Base-by-base conservation (phyloP, 1,284 basidiomycete genomes). In the Moesziomyces antarcticus region DNA sequence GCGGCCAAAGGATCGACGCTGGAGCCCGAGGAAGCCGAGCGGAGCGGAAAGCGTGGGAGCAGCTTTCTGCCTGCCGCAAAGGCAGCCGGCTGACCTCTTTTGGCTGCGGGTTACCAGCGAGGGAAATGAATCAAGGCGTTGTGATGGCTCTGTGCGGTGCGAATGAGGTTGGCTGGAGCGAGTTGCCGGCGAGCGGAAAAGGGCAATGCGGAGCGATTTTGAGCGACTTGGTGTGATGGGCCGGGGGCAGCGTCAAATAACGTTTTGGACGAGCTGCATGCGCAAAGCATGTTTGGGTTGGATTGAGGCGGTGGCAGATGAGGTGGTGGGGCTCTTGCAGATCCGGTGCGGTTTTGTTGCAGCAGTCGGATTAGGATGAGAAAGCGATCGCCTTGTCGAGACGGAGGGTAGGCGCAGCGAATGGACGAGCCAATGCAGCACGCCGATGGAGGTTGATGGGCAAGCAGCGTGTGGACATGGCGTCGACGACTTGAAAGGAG, bases 301-400 rank as follows among this genome's bases (percentile, higher is more conserved):
- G 64, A 53, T 61, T 50, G 50, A 60, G 35, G 21, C 30, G 21
- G n/a, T 56, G 50, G 42, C 54, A 68, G 40, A 61, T 62, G 59
- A 68, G 50, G 30, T 30, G 44, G 57, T 37, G 65, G 43, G 40
- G 3, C 20, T 11, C 24, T 5, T 40, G 48, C 49, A 52, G 45
- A 53, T 56, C 50, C 43, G 5, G 35, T 33, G 18, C 35, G 5
- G 35, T 11, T 2, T 10, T 37, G 35, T 18, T 18, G 14, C 35
- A 37, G 14, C 14, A 11, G 25, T 13, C 11, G 22, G 5, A 47
- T 35, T 45, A 50, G 47, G 48, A 40, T 40, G 48, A n/a, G 41
- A 21, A 41, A n/a, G 18, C 33, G 49, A 25, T 22, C 0, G 41
- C 57, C 9, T 25, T 48, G 42, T 44, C 43, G 25, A 40, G 9